Base-by-base conservation (phyloP, 371 early-diverging fungal genomes). In the Cokeromyces recurvatus region DNA sequence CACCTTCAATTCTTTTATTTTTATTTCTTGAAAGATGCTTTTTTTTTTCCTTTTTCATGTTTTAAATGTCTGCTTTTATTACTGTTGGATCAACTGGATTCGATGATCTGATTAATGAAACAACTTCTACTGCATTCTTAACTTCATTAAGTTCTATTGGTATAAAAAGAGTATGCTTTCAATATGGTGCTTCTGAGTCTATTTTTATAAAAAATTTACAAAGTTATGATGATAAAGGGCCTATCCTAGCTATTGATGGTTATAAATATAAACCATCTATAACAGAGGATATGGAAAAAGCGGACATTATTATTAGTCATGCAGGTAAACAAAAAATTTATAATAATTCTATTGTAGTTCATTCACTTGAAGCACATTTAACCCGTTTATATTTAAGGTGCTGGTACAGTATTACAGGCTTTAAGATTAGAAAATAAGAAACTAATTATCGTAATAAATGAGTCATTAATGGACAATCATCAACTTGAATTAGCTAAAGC, bases 11-110 rank as follows among this genome's bases (percentile, higher is more conserved):
- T 27, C 29, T 27, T 7, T n/a, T 27, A 27, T 27, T 27, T 27
- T 11, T 11, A 27, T 11, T 11, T n/a, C n/a, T n/a, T n/a, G n/a
- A n/a, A n/a, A n/a, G n/a, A n/a, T n/a, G n/a, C 11, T 32, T 10
- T 19, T 17, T 37, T 39, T 38, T 38, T 48, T 35, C 11, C 1
- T 16, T 31, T 12, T 25, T 17, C 27, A 29, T 45, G 11, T 11
- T 22, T n/a, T 36, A 10, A 25, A 56, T 56, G 57, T 49, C 51
- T 17, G n/a, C 51, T 19, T 90, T 93, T 57, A 81, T 92, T 22
- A 94, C 95, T 0, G 94, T 95, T 8, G 96, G 96, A 12, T 87
- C 93, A 8, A 93, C 94, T 4, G 81, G 85, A 0, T 95, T 95
- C 56, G 90, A 91, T 55, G 71, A 69, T 4, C 78, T 95, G 14